phyloP scores from a whole-genome alignment of 2,329 filamentous ascomycete genomes.

The Cladosporium sp. region DNA sequence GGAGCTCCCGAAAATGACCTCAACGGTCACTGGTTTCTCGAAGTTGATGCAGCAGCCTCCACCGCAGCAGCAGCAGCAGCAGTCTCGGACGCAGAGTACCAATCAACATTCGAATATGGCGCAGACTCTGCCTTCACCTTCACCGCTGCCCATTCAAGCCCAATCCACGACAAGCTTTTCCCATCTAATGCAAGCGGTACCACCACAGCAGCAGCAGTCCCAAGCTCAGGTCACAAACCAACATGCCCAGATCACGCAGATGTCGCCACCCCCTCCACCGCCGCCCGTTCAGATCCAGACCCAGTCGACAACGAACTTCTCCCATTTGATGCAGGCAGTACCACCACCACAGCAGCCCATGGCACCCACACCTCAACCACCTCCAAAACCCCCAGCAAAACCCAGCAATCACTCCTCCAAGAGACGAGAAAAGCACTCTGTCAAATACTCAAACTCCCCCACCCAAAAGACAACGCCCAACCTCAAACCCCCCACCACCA shows the following conservation, averaged over 20 bases:
- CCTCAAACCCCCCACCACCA: too few species aligned
- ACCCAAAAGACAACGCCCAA: too few species aligned
- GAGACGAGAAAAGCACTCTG: neutral
- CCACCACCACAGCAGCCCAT: neutral
- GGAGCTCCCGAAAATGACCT: neutral
- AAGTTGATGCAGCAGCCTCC: neutral
- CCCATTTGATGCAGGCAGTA: neutral
- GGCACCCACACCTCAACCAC: neutral
- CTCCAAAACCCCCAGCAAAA: neutral
- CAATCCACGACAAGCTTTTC: too few species aligned
- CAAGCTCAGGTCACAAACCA: too few species aligned
- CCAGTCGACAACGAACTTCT: neutral
- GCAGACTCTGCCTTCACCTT: neutral
- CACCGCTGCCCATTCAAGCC: too few species aligned
- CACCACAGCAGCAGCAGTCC: too few species aligned
- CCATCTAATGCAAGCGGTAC: too few species aligned
- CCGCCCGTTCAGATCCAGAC: neutral
- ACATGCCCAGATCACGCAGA: too few species aligned
- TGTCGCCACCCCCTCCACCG: too few species aligned
- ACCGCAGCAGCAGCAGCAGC: neutral
- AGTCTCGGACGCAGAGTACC: too few species aligned
- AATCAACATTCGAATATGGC: neutral
- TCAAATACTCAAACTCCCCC: neutral
- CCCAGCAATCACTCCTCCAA: too few species aligned
- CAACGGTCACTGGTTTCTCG: neutral